A percentile compares a stretch with the other conserved stretches of the same genome.
Conservation (phyloP, 441 rosid genomes). For the Gossypium laxum region DNA sequence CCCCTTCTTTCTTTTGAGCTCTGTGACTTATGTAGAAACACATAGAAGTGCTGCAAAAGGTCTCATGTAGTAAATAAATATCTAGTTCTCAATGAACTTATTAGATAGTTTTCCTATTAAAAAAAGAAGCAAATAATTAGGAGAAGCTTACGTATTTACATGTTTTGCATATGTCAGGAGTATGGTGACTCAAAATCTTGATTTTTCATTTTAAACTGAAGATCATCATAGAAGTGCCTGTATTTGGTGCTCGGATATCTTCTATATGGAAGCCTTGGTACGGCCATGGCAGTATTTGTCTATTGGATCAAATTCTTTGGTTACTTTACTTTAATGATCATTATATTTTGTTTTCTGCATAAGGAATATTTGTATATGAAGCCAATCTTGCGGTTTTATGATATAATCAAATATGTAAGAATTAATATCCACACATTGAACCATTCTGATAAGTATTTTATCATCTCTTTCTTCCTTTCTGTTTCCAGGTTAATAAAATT, state of each 20-base stretch:
- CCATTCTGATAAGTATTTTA: slow-evolving; percentile 8
- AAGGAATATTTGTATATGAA: not conserved
- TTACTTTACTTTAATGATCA: slow-evolving; percentile 3
- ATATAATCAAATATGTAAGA: not conserved
- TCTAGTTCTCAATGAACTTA: not conserved
- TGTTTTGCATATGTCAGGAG: not conserved
- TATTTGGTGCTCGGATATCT: not conserved
- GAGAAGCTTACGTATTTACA: not conserved
- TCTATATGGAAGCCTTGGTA: slow-evolving; percentile 1
- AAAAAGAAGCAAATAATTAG: not conserved
- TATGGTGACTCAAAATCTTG: slow-evolving; percentile 1
- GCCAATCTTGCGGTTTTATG: not conserved
- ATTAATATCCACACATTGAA: not conserved
- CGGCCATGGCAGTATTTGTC: not conserved
- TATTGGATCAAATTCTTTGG: not conserved
- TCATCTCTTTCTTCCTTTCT: slow-evolving; percentile 4
- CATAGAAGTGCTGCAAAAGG: not conserved
- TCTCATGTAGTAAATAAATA: not conserved
- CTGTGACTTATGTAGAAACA: not conserved
- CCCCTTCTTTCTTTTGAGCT: not conserved
- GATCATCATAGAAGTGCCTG: not conserved
- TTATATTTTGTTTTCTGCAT: not conserved
- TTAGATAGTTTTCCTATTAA: not conserved
- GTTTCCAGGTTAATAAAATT: slow-evolving; percentile 71
- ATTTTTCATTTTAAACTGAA: not conserved